These are phyloP conservation scores for Dalbergia cochinchinensis DNA, from an alignment of 306 rosid genomes.

Conservation along the genomic window DNA sequence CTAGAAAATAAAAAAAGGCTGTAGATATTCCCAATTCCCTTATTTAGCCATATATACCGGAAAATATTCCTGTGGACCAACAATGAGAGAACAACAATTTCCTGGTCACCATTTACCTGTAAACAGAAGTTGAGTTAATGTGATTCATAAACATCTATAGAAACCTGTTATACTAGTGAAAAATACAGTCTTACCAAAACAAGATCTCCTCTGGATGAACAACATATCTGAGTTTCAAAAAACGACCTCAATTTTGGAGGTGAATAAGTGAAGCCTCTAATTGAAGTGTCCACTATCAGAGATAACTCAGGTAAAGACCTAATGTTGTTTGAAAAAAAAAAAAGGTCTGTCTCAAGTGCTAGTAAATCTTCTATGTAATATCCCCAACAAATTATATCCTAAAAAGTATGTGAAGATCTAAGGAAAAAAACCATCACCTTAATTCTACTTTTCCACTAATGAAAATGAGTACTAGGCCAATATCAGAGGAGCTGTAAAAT, in stretches of 20 bases:
- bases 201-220: constrained; percentile 77
- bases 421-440: constrained; percentile 58
- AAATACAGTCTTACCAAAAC: constrained; percentile 64
- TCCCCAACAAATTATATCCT: not conserved
- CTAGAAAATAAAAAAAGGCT: not conserved
- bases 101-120: constrained; percentile 86
- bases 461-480: constrained; percentile 69
- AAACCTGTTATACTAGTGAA: constrained; percentile 25
- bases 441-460: constrained; percentile 75
- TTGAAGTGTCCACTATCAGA: constrained; percentile 62
- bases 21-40: not conserved
- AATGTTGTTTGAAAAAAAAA: not conserved
- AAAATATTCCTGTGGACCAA: constrained; percentile 63
- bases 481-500: constrained; percentile 56
- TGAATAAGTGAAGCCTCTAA: constrained; percentile 76
- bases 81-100: constrained; percentile 68
- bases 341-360: not conserved
- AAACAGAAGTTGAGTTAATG: constrained; percentile 42
- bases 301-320: constrained; percentile 90
- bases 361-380: constrained; percentile 10
- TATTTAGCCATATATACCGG: constrained; percentile 59
- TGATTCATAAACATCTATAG: not conserved
- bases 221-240: constrained; percentile 64
- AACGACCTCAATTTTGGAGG: constrained; percentile 65
- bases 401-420: not conserved